Percentiles rank a stretch among this genome's conserved stretches.
Conservation (phyloP, 2,329 filamentous ascomycete species). For the Hymenoscyphus fraxineus region DNA sequence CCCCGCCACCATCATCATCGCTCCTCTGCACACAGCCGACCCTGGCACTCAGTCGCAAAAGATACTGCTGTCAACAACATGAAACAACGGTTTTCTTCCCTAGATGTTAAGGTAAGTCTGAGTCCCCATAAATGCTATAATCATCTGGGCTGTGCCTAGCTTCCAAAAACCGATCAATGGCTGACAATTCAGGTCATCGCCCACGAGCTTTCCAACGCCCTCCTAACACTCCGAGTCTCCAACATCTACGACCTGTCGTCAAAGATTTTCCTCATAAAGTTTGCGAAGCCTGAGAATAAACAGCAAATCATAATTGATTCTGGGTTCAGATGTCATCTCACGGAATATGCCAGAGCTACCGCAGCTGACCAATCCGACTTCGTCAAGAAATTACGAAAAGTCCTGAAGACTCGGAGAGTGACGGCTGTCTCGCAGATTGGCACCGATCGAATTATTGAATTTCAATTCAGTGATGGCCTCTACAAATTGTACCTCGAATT, state of each 20-base stretch:
- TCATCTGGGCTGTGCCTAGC: background rate
- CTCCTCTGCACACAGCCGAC: background rate
- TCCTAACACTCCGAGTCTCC: conserved; percentile 75
- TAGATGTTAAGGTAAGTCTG: conserved; percentile 63
- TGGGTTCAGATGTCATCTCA: conserved; percentile 93
- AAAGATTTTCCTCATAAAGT: conserved; percentile 92
- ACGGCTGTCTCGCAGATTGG: conserved; percentile 81
- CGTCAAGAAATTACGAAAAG: conserved; percentile 80
- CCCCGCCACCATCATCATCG: background rate
- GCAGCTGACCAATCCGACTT: conserved; percentile 81
- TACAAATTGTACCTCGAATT: conserved; percentile 91
- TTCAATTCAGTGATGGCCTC: conserved; percentile 86
- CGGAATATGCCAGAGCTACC: conserved; percentile 82
- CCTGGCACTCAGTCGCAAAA: background rate
- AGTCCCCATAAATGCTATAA: too few relatives aligned
- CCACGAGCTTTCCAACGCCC: conserved; percentile 77
- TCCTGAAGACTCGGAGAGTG: conserved; percentile 78
- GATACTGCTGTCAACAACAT: conserved; percentile 40
- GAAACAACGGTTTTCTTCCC: conserved; percentile 78
- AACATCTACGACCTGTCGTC: conserved; percentile 97
- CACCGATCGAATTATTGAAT: conserved; percentile 88
- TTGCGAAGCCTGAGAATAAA: conserved; percentile 83
- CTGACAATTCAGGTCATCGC: conserved; percentile 68
- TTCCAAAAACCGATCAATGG: background rate
- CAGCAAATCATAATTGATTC: conserved; percentile 91